Conservation (phyloP, 345 rosid genomes). For the Chamaenerion angustifolium region DNA sequence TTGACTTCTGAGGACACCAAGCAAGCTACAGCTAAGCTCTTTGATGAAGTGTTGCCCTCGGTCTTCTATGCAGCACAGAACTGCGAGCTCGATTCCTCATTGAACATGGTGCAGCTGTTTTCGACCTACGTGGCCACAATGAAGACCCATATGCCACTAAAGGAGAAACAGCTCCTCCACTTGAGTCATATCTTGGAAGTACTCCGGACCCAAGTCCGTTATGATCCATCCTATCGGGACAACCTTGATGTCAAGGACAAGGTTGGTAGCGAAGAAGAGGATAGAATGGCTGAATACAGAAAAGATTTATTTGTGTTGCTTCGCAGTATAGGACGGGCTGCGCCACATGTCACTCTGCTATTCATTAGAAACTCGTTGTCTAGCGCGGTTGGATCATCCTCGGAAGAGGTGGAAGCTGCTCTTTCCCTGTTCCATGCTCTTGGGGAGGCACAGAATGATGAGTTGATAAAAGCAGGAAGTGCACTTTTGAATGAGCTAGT, state of each 20-base stretch:
- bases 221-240: constrained; percentile 55
- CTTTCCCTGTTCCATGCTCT: constrained; percentile 82
- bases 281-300: constrained; percentile 67
- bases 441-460: constrained; percentile 81
- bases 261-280: constrained; percentile 87
- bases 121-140: constrained; percentile 64
- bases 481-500: constrained; percentile 61
- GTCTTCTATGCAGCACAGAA: constrained; percentile 62
- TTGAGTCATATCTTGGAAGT: constrained; percentile 70
- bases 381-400: constrained; percentile 41
- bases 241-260: constrained; percentile 67
- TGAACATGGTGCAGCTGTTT: constrained; percentile 63
- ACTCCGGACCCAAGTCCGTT: constrained; percentile 55
- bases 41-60: constrained; percentile 81
- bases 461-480: constrained; percentile 49
- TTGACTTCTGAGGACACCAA: constrained; percentile 46
- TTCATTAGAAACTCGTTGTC: constrained; percentile 68
- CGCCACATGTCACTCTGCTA: constrained; percentile 65
- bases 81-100: constrained; percentile 56
- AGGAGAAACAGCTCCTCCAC: constrained; percentile 59
- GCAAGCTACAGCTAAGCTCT: constrained; percentile 40
- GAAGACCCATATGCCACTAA: constrained; percentile 56
- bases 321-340: constrained; percentile 67
- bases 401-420: constrained; percentile 92
- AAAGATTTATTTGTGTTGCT: constrained; percentile 76